Conservation (phyloP, 2,329 filamentous ascomycete species). For the Hypomyces perniciosus region DNA sequence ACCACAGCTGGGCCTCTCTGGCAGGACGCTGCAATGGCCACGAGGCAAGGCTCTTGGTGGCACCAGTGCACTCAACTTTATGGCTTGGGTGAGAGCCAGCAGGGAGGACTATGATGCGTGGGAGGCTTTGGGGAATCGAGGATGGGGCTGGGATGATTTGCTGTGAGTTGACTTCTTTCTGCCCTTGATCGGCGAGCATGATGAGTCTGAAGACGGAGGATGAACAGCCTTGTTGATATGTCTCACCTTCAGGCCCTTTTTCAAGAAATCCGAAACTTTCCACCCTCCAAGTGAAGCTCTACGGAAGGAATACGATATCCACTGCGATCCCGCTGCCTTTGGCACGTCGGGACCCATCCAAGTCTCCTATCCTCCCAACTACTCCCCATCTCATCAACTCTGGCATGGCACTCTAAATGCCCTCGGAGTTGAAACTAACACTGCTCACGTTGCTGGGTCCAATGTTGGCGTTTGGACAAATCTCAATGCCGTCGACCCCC, state of each 20-base stretch:
- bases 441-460: slow-evolving; percentile 44
- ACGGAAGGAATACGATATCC: slow-evolving; percentile 29
- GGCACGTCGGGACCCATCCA: slow-evolving; percentile 43
- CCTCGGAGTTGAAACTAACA: slow-evolving; percentile 34
- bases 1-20: slow-evolving; percentile 31
- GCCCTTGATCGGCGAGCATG: neutral
- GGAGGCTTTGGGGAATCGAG: slow-evolving; percentile 50
- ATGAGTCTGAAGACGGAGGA: neutral
- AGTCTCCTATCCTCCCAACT: slow-evolving; percentile 38
- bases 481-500: slow-evolving; percentile 42
- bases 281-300: slow-evolving; percentile 32
- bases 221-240: neutral
- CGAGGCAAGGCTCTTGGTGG: slow-evolving; percentile 54
- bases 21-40: slow-evolving; percentile 36
- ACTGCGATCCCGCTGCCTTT: slow-evolving; percentile 34
- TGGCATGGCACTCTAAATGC: slow-evolving; percentile 43
- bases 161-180: slow-evolving; percentile 21
- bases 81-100: slow-evolving; percentile 46
- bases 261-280: slow-evolving; percentile 45
- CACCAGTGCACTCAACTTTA: slow-evolving; percentile 54
- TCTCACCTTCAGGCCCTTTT: slow-evolving; percentile 36
- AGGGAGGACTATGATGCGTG: slow-evolving; percentile 49
- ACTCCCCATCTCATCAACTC: slow-evolving; percentile 34
- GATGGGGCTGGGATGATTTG: slow-evolving; percentile 49
- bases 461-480: slow-evolving; percentile 45